Conservation (phyloP, 2,329 filamentous ascomycete species). For the Alternaria infectoria region DNA sequence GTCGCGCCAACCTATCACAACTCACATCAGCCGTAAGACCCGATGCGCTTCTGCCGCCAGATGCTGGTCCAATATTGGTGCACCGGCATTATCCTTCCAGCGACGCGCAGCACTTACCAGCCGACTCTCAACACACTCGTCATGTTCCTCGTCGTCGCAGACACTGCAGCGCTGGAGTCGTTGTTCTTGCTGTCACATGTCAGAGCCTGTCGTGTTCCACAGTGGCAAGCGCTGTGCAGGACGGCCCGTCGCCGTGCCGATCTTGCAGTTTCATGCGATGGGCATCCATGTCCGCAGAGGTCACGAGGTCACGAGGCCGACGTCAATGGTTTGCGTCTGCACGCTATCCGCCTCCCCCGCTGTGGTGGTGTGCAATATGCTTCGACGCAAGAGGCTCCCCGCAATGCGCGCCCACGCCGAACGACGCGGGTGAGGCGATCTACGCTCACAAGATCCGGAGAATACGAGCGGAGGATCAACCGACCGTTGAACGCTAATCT, state of each 20-base stretch:
- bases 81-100: constrained; percentile 23
- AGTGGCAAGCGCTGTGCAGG: constrained; percentile 33
- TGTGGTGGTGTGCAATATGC: constrained; percentile 9
- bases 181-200: constrained; percentile 36
- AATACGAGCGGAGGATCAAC: neutral
- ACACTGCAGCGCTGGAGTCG: neutral
- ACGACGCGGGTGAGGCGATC: neutral
- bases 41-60: constrained; percentile 29
- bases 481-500: neutral
- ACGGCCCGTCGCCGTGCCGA: constrained; percentile 39
- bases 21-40: constrained; percentile 19
- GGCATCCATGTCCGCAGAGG: constrained; percentile 29
- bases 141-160: constrained; percentile 5
- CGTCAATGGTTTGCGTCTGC: constrained; percentile 17
- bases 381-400: constrained; percentile 1
- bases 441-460: neutral
- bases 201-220: constrained; percentile 29
- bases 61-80: constrained; percentile 24
- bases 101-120: constrained; percentile 20
- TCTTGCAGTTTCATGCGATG: constrained; percentile 19
- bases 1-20: constrained; percentile 35
- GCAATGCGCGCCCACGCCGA: neutral
- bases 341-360: constrained; percentile 7
- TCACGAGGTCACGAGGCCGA: constrained; percentile 32
- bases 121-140: constrained; percentile 6